Conservation (phyloP, 2,329 filamentous ascomycete genomes). For the Hypoxylon sp. region DNA sequence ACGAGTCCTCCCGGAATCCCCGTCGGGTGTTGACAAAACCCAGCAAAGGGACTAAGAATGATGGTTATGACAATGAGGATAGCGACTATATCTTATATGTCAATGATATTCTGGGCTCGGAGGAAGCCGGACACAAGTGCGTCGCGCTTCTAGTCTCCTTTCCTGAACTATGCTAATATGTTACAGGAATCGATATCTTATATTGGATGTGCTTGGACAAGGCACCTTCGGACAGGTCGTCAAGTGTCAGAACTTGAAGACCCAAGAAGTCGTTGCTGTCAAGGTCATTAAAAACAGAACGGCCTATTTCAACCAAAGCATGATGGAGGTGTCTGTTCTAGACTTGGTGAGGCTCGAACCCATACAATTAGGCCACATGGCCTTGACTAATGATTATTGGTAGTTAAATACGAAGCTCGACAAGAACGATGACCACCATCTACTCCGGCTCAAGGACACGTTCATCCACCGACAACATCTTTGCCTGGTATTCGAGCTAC, state of each 20-base stretch:
- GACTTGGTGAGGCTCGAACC: slow-evolving; percentile 75
- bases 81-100: slow-evolving; percentile 99
- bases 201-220: slow-evolving; percentile 95
- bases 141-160: slow-evolving; percentile 48
- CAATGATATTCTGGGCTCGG: slow-evolving; percentile 97
- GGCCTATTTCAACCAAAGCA: slow-evolving; percentile 99
- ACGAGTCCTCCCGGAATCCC: slow-evolving; percentile 96
- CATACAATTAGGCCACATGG: slow-evolving; percentile 46
- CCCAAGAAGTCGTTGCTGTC: slow-evolving; percentile 97
- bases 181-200: slow-evolving; percentile 89
- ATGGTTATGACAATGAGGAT: slow-evolving; percentile 98
- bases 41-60: slow-evolving; percentile 98
- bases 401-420: slow-evolving; percentile 98
- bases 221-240: slow-evolving; percentile 99
- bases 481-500: slow-evolving; percentile 93
- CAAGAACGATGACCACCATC: slow-evolving; percentile 98
- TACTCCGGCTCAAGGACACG: slow-evolving; percentile 94
- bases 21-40: slow-evolving; percentile 96
- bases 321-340: slow-evolving; percentile 99
- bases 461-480: slow-evolving; percentile 98
- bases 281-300: slow-evolving; percentile 99
- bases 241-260: slow-evolving; percentile 98
- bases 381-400: slow-evolving; percentile 46
- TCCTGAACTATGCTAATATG: slow-evolving; percentile 33
- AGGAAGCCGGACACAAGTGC: slow-evolving; percentile 97